Percentiles rank a stretch among this genome's conserved stretches.
phyloP scores from a whole-genome alignment of 495 filamentous ascomycete species.

The Penicillium angulare region DNA sequence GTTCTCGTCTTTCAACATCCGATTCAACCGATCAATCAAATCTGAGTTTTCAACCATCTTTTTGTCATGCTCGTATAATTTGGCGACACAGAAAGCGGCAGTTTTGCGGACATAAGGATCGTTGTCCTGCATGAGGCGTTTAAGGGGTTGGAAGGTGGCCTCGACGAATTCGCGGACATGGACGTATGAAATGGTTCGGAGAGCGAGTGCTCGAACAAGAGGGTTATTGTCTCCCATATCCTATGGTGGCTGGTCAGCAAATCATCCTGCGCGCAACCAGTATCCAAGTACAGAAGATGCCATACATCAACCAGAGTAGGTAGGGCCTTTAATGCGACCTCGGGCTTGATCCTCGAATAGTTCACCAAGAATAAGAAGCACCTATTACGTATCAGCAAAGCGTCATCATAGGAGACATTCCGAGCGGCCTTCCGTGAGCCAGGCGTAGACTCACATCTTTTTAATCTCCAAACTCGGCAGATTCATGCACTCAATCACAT shows the following conservation, averaged over 20 bases:
- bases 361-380: conserved; percentile 98
- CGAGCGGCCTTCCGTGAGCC: neutral
- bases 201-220: conserved; percentile 85
- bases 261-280: no score
- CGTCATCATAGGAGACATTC: neutral
- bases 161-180: conserved; percentile 96
- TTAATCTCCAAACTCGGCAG: conserved; percentile 96
- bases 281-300: no score
- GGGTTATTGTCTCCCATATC: conserved; percentile 95
- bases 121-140: conserved; percentile 76
- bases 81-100: conserved; percentile 93
- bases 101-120: conserved; percentile 99
- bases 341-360: conserved; percentile 91
- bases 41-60: conserved; percentile 86
- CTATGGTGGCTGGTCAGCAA: conserved; percentile 36
- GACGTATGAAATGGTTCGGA: conserved; percentile 96
- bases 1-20: conserved; percentile 90
- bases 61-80: conserved; percentile 95
- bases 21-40: conserved; percentile 88
- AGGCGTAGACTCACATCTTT: conserved; percentile 72
- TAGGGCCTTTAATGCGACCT: conserved; percentile 89
- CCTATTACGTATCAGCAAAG: conserved; percentile 51
- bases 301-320: conserved; percentile 80
- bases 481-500: conserved; percentile 92
- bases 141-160: conserved; percentile 80